phyloP scores from a whole-genome alignment of 2,329 filamentous ascomycete genomes.

The Aspergillus piperis region DNA sequence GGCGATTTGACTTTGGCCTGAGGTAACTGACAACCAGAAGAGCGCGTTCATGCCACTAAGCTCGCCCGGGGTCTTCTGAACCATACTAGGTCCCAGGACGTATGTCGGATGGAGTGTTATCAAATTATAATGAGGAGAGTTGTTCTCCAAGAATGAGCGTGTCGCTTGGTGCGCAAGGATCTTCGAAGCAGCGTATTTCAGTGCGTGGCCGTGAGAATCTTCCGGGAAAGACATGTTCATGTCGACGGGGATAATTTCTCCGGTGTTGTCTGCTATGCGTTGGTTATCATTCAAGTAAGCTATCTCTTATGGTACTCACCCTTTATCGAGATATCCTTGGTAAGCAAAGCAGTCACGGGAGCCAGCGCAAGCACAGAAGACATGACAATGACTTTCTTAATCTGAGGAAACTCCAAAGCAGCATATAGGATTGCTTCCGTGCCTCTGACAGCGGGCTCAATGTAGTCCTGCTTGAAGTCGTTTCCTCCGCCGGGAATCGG shows the following conservation, averaged over 20 bases:
- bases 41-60: conserved; percentile 1
- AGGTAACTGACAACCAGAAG: background rate
- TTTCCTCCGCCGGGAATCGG: conserved; percentile 14
- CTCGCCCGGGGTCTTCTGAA: background rate
- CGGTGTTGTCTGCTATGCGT: background rate
- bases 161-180: background rate
- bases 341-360: background rate
- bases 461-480: conserved; percentile 6
- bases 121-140: background rate
- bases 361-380: conserved; percentile 5
- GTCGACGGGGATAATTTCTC: background rate
- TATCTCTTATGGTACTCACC: background rate
- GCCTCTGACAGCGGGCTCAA: conserved; percentile 9
- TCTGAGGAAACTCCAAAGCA: background rate
- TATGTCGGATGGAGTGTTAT: conserved; percentile 2
- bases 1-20: background rate
- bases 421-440: conserved; percentile 2
- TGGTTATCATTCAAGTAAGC: background rate
- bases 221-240: background rate
- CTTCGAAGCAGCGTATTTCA: conserved; percentile 1
- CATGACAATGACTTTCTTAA: conserved; percentile 12
- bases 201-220: background rate
- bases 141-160: background rate
- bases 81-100: background rate
- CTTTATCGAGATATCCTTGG: background rate